A percentile compares a stretch with the other conserved stretches of the same genome.
These are phyloP conservation scores for Gastrolobium bilobum DNA, from an alignment of 306 rosid species.

Conservation along the genomic window DNA sequence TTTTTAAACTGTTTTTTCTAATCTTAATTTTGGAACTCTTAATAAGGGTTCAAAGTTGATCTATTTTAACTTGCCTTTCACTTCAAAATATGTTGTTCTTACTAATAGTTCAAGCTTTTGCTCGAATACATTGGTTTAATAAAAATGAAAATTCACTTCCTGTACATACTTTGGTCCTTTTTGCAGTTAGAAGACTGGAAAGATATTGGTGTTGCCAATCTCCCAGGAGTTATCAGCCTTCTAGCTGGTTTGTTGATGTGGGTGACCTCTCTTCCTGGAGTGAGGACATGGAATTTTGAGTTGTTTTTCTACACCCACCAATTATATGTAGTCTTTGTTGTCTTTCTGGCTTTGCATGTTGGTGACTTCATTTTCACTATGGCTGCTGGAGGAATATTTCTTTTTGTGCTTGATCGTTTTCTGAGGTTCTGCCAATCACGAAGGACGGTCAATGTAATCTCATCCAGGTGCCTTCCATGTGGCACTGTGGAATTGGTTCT, in stretches of 20 bases:
- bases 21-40: constrained; percentile 16
- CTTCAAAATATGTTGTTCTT: neutral
- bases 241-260: constrained; percentile 90
- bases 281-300: constrained; percentile 82
- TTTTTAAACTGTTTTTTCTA: neutral
- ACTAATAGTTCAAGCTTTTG: constrained; percentile 11
- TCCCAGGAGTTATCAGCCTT: constrained; percentile 85
- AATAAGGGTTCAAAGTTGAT: neutral
- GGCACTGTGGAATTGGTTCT: constrained; percentile 87
- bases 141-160: constrained; percentile 27
- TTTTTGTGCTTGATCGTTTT: constrained; percentile 89
- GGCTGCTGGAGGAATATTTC: constrained; percentile 82
- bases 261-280: constrained; percentile 87
- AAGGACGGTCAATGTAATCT: constrained; percentile 71
- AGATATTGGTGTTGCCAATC: constrained; percentile 76
- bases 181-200: constrained; percentile 78
- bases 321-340: constrained; percentile 73
- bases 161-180: constrained; percentile 21
- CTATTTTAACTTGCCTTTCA: neutral
- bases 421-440: constrained; percentile 90
- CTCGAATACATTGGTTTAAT: constrained; percentile 27
- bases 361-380: constrained; percentile 83
- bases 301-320: constrained; percentile 97
- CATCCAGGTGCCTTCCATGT: constrained; percentile 83
- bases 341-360: constrained; percentile 85